phyloP scores from a whole-genome alignment of 495 filamentous ascomycete species.

The Penicillium tannophilum region DNA sequence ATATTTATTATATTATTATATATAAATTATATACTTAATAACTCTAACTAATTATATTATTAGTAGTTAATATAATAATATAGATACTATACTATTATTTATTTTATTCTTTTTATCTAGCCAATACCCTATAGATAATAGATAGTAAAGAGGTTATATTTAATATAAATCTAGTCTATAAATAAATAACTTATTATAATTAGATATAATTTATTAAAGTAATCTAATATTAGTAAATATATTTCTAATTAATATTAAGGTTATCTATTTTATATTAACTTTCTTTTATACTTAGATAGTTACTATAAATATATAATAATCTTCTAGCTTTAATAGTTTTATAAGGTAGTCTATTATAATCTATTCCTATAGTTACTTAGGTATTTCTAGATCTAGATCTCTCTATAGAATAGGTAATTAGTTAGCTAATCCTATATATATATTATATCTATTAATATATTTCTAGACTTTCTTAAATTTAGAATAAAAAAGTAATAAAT shows the following conservation, averaged over 20 bases:
- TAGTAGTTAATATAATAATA: conserved; percentile 13
- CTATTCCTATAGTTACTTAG: not conserved
- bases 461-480: not conserved
- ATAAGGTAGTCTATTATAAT: not conserved
- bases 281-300: not conserved
- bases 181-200: conserved; percentile 10
- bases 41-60: conserved; percentile 6
- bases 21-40: conserved; percentile 9
- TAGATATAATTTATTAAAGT: not conserved
- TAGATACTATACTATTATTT: conserved; percentile 9
- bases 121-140: conserved; percentile 9
- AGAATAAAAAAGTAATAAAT: not conserved
- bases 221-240: not conserved
- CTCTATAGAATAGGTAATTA: not conserved
- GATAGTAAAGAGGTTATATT: not conserved
- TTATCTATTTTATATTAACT: not conserved
- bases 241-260: not conserved
- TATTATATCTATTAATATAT: not conserved
- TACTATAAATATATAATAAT: not conserved
- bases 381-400: not conserved
- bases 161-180: not conserved
- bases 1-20: conserved; percentile 15
- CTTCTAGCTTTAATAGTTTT: not conserved
- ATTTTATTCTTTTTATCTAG: conserved; percentile 12
- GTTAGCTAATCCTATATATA: not conserved